Percentiles rank a stretch among this genome's conserved stretches.
Conservation (phyloP, 2,329 filamentous ascomycete genomes). For the Aspergillus puulaauensis region DNA sequence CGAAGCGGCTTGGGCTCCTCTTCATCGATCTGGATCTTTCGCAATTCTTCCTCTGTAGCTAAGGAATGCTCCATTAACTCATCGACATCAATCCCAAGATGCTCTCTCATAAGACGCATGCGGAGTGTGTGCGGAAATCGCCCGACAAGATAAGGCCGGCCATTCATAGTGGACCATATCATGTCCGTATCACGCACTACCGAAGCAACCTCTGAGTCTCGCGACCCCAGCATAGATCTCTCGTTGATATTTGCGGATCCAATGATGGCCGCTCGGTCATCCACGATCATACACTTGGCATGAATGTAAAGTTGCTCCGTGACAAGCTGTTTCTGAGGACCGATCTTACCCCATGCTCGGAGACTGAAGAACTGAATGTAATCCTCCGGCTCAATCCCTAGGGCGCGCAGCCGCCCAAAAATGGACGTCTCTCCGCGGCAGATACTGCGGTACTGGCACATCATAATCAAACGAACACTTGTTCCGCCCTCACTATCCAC, state of each 20-base stretch:
- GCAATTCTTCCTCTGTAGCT: constrained; percentile 63
- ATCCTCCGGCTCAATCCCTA: constrained; percentile 86
- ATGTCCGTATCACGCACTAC: constrained; percentile 91
- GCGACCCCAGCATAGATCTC: constrained; percentile 85
- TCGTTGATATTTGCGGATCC: constrained; percentile 99
- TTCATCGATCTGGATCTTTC: constrained; percentile 59
- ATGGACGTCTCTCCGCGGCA: constrained; percentile 90
- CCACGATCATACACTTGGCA: constrained; percentile 93
- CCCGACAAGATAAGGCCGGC: constrained; percentile 83
- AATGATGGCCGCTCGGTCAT: constrained; percentile 89
- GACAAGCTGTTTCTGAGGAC: constrained; percentile 74
- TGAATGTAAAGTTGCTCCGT: constrained; percentile 98
- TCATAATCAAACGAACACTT: constrained; percentile 92
- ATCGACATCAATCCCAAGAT: constrained; percentile 93
- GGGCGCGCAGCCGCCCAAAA: constrained; percentile 76
- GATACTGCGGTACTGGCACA: constrained; percentile 95
- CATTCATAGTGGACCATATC: constrained; percentile 88
- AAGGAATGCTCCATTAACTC: constrained; percentile 80
- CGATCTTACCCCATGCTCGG: constrained; percentile 88
- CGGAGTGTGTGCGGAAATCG: constrained; percentile 91
- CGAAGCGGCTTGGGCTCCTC: constrained; percentile 31
- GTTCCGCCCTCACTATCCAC: constrained; percentile 93
- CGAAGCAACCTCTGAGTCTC: constrained; percentile 89
- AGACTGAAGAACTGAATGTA: constrained; percentile 95
- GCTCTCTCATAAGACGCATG: constrained; percentile 92